Evolutionary conservation across 805 yeast genomes (phyloP).

Genomic region (Myxozyma vanderwaltii): DNA sequence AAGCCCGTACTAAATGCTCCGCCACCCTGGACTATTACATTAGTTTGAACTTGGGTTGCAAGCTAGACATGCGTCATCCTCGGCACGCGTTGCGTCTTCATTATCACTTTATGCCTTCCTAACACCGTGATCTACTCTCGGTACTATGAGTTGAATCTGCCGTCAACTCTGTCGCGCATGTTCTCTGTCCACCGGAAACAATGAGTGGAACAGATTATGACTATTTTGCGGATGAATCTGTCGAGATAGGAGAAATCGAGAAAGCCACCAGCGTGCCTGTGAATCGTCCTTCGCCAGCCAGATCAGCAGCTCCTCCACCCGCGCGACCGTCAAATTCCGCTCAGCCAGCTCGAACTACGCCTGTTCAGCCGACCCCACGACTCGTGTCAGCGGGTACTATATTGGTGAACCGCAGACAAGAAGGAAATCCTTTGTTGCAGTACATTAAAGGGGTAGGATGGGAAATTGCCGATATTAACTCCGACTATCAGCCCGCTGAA

Average conservation of each 20-base stretch:
- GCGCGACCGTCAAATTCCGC: not conserved
- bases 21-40: no score
- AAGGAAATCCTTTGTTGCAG: slow-evolving; percentile 36
- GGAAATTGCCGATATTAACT: slow-evolving; percentile 41
- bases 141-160: not conserved
- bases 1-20: no score
- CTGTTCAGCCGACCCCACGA: slow-evolving; percentile 28
- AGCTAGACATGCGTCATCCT: not conserved
- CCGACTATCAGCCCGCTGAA: slow-evolving; percentile 45
- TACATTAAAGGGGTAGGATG: slow-evolving; percentile 35
- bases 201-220: no score
- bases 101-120: not conserved
- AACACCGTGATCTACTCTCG: not conserved
- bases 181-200: no score
- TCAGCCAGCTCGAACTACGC: slow-evolving; percentile 1
- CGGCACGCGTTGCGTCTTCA: slow-evolving; percentile 3
- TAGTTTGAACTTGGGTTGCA: no score
- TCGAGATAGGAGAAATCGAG: no score
- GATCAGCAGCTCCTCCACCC: not conserved
- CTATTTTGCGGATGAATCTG: no score
- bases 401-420: slow-evolving; percentile 34
- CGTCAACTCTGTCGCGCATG: no score
- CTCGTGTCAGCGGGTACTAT: slow-evolving; percentile 18
- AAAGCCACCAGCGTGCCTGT: not conserved
- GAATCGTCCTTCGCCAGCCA: not conserved